phyloP scores from a whole-genome alignment of 805 yeast species.

The Schwanniomyces vanrijiae region DNA sequence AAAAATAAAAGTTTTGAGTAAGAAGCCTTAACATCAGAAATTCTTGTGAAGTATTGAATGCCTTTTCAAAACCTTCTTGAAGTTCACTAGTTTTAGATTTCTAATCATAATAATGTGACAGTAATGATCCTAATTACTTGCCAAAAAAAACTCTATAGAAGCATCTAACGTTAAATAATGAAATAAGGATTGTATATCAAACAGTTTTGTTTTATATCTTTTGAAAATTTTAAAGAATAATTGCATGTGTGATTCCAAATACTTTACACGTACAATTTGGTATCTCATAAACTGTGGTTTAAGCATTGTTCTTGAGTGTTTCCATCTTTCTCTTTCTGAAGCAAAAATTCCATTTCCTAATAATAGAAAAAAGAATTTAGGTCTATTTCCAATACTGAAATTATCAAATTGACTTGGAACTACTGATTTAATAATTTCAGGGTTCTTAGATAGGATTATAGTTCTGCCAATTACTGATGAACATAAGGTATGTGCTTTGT shows the following conservation, averaged over 20 bases:
- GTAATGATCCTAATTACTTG: too few species aligned
- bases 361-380: conserved; percentile 28
- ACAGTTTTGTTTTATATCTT: conserved; percentile 19
- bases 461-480: conserved; percentile 10
- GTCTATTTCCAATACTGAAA: conserved; percentile 33
- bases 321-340: conserved; percentile 40
- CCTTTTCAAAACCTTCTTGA: conserved; percentile 35
- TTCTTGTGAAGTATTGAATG: conserved; percentile 33
- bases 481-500: conserved; percentile 5
- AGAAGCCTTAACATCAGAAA: conserved; percentile 36
- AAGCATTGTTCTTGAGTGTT: conserved; percentile 34
- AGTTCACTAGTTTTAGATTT: too few species aligned
- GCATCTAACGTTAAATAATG: conserved; percentile 38
- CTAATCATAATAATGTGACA: too few species aligned
- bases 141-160: conserved; percentile 45
- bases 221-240: conserved; percentile 23
- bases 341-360: conserved; percentile 41
- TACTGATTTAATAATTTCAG: conserved; percentile 37
- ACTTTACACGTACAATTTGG: conserved; percentile 33
- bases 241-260: conserved; percentile 33
- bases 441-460: conserved; percentile 29
- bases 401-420: conserved; percentile 40
- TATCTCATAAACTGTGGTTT: conserved; percentile 41
- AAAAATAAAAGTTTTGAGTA: conserved; percentile 26
- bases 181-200: conserved; percentile 36